Evolutionary conservation across 129 eudicot genomes (phyloP).

Genomic region (Lactuca saligna): DNA sequence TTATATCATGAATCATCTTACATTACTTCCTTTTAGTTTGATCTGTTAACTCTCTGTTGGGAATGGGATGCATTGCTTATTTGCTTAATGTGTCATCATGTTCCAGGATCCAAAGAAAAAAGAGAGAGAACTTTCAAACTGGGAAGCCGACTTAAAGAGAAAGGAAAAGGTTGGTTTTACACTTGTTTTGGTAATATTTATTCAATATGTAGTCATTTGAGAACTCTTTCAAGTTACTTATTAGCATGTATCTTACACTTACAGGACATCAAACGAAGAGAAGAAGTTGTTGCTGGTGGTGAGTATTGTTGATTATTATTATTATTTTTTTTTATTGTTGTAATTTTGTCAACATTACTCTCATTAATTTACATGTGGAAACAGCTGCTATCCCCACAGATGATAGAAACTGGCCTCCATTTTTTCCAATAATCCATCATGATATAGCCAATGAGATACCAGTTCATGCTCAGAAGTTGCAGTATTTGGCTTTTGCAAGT

Average conservation of each 20-base stretch:
- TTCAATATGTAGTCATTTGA: slow-evolving; percentile 4
- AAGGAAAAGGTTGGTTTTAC: slow-evolving; percentile 73
- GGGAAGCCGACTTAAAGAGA: slow-evolving; percentile 90
- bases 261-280: slow-evolving; percentile 96
- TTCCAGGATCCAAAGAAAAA: slow-evolving; percentile 71
- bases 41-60: slow-evolving; percentile 11
- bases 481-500: slow-evolving; percentile 98
- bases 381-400: slow-evolving; percentile 75
- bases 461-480: slow-evolving; percentile 93
- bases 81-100: slow-evolving; percentile 18
- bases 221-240: slow-evolving; percentile 6
- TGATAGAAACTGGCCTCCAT: slow-evolving; percentile 95
- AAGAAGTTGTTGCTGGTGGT: slow-evolving; percentile 87
- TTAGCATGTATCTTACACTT: slow-evolving; percentile 44
- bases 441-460: slow-evolving; percentile 98
- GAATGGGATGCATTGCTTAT: neutral
- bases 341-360: slow-evolving; percentile 13
- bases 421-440: slow-evolving; percentile 96
- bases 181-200: neutral
- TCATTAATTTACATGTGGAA: slow-evolving; percentile 25
- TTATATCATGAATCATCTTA: too few relatives aligned
- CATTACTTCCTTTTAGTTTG: neutral
- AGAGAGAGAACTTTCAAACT: slow-evolving; percentile 69
- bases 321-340: slow-evolving; percentile 5
- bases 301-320: slow-evolving; percentile 25